These are phyloP conservation scores for Fusarium zealandicum DNA, from an alignment of 2,329 filamentous ascomycete genomes.

Conservation along the genomic window DNA sequence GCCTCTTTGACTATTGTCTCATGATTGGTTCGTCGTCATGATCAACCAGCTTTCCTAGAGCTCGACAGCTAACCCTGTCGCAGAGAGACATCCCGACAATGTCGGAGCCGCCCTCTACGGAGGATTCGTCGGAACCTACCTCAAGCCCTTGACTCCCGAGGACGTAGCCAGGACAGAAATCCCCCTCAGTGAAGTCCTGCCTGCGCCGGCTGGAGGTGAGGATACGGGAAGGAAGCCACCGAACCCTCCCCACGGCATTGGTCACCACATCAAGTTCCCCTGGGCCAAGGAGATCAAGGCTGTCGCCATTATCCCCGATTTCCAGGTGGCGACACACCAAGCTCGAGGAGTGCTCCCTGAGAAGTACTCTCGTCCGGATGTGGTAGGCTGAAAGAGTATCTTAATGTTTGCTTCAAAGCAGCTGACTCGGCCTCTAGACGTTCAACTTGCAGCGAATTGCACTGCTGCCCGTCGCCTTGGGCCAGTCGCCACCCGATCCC, in stretches of 20 bases:
- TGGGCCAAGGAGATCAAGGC: conserved; percentile 97
- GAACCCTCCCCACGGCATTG: conserved; percentile 88
- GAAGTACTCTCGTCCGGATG: conserved; percentile 79
- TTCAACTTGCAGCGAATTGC: conserved; percentile 97
- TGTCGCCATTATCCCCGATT: conserved; percentile 93
- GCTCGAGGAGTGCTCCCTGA: conserved; percentile 85
- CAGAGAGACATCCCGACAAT: conserved; percentile 89
- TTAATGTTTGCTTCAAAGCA: neutral
- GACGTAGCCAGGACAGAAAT: conserved; percentile 93
- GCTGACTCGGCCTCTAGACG: conserved; percentile 55
- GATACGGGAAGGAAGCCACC: conserved; percentile 89
- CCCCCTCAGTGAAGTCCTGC: conserved; percentile 90
- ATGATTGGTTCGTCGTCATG: conserved; percentile 78
- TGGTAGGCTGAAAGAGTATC: conserved; percentile 60
- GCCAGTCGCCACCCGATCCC: conserved; percentile 87
- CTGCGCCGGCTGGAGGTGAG: conserved; percentile 85
- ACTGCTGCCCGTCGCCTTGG: conserved; percentile 86
- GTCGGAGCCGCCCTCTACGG: conserved; percentile 95
- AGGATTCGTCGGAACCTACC: conserved; percentile 95
- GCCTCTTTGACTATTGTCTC: conserved; percentile 92
- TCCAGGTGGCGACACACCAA: conserved; percentile 93
- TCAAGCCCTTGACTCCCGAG: conserved; percentile 88
- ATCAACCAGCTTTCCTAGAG: neutral
- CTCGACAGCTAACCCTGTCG: conserved; percentile 25
- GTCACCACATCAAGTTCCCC: conserved; percentile 93